Evolutionary conservation across 2,329 filamentous ascomycete species (phyloP), one percentile per base, ranked within the genome.

Genomic region (Penicillium sp.): DNA sequence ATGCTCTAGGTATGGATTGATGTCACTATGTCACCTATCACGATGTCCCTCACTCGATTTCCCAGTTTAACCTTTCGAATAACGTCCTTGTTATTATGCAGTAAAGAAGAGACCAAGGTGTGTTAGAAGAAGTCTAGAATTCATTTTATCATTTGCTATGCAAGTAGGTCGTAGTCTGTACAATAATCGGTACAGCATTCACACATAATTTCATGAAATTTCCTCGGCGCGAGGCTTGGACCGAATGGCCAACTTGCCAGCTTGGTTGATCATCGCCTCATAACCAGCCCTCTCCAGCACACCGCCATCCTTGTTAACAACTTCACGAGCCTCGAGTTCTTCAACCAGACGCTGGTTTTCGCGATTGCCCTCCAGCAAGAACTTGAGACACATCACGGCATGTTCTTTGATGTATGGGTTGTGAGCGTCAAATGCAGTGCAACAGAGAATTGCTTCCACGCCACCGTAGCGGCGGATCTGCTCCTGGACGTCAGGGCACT

Each of bases 351-450:
- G 79, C 58, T 83, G 81, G 60, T 85, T 78, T 52, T 79, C 77
- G 11, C 70, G 67, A 52, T 80, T 81, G 1, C 74, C 74, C 55
- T 84, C 82, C 6, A 84, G 74, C 18, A 83, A 67, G 64, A 85
- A 95, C 69, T 93, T 92, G n/a, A 95, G 81, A 62, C 90, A 92
- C 70, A 96, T 87, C 47, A 92, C 91, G 2, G 91, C 90, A 60
- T 92, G 90, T 72, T 97, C 93, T 66, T 93, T 91, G 59, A 96
- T 92, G 69, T 93, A 97, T 0, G 92, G 91, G 68, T 97, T 97
- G 75, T 96, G 86, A 63, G 93, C 91, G 69, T 97, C 93, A 69
- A 94, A 94, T 31, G 87, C 84, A 65, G 92, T 97, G 74, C 92
- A 96, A 67, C 92, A 92, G 14, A 97, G 83, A 18, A 97, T 82